Base-by-base conservation (phyloP, 345 rosid genomes). In the Mangifera indica region DNA sequence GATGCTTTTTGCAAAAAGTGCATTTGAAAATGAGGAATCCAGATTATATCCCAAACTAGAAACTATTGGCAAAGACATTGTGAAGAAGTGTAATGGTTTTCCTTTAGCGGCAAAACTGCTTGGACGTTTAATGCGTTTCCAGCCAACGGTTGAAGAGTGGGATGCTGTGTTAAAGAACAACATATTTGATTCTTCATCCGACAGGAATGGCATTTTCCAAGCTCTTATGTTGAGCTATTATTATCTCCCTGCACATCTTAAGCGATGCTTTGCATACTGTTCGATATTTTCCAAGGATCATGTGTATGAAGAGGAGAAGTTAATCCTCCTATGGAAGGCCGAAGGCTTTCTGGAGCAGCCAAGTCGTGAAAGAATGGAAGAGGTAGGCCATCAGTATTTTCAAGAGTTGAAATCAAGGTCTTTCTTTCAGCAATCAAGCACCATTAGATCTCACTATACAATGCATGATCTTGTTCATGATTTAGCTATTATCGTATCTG, bases 311-410 rank as follows among this genome's bases (percentile, higher is more conserved):
- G 62, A 45, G n/a, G 58, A 68, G 0, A 55, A 46, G 8, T 48
- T 81, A 10, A 66, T 81, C 56, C 51, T 34, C 8, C 26, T 81
- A 1, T 81, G 82, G 84, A 78, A 75, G 63, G 82, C 82, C n/a
- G 77, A 65, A 53, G 82, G 75, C 7, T 66, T 75, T 15, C 3
- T 81, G 3, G 25, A 52, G 22, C 64, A 64, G 10, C 32, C 3
- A 0, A 15, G 60, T 10, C 69, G 34, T 18, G 20, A 5, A 7
- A 17, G 25, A 42, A 20, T 69, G 53, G 77, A 77, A 52, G 81
- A 70, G 9, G 18, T 5, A 0, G 81, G 76, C 7, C 7, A 52
- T n/a, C 3, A 42, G 9, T 81, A 62, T 21, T 71, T 74, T 25
- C 18, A 5, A n/a, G 49, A 71, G 2, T 54, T 77, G 37, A 21